Evolutionary conservation across 1,139 yeast genomes (phyloP).

Genomic region (Hansenula lynferdii): DNA sequence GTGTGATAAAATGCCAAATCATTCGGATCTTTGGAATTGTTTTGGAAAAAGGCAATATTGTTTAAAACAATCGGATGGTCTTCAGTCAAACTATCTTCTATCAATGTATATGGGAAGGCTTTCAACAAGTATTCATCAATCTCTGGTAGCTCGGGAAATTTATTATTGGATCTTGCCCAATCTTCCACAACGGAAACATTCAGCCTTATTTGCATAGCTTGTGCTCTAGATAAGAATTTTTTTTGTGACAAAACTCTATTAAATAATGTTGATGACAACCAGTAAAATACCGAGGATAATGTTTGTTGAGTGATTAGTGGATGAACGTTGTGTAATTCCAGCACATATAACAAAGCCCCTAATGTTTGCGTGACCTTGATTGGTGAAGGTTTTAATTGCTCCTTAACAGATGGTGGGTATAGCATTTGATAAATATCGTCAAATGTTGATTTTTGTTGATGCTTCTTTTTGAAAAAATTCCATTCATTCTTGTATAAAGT

Average conservation of each 20-base stretch:
- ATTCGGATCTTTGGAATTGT: conserved; percentile 11
- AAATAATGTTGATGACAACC: conserved; percentile 69
- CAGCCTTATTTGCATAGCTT: conserved; percentile 85
- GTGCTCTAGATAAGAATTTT: conserved; percentile 66
- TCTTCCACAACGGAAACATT: conserved; percentile 86
- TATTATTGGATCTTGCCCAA: conserved; percentile 84
- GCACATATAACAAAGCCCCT: conserved; percentile 82
- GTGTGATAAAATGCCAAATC: conserved; percentile 19
- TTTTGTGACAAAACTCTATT: conserved; percentile 60
- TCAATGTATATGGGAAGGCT: conserved; percentile 38
- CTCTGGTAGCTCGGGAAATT: conserved; percentile 45
- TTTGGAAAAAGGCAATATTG: conserved; percentile 21
- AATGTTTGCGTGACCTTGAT: conserved; percentile 77
- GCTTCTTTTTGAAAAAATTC: conserved; percentile 62
- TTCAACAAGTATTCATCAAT: conserved; percentile 31
- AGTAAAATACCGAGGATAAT: conserved; percentile 72
- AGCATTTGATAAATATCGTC: conserved; percentile 67
- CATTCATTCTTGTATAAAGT: conserved; percentile 65
- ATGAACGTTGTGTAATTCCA: conserved; percentile 78
- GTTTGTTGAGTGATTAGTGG: conserved; percentile 73
- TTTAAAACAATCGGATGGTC: conserved; percentile 10
- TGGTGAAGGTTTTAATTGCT: conserved; percentile 82
- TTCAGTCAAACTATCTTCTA: conserved; percentile 21
- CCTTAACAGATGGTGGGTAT: conserved; percentile 65
- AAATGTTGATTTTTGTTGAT: conserved; percentile 36